Conservation (phyloP, 2,329 filamentous ascomycete species). For the Ceratocystis ficicola region DNA sequence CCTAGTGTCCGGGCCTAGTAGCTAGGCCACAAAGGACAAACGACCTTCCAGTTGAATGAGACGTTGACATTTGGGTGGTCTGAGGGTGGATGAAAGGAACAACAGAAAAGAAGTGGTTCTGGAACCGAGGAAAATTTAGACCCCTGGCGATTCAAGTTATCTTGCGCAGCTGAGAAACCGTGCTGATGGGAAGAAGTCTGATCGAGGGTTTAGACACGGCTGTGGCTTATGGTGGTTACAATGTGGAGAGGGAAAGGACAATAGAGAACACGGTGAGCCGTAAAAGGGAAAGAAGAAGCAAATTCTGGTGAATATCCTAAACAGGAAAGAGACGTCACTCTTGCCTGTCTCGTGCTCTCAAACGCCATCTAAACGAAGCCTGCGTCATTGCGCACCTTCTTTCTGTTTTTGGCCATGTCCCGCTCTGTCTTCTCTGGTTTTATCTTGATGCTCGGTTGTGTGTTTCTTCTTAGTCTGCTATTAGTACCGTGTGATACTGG, state of each 20-base stretch:
- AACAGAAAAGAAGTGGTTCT: constrained; percentile 6
- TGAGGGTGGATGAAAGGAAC: constrained; percentile 11
- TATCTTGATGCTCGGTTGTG: neutral
- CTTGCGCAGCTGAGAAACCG: neutral
- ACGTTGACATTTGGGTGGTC: neutral
- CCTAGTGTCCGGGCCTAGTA: neutral
- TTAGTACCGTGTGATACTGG: no score
- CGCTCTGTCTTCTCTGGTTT: neutral
- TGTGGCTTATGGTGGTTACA: neutral
- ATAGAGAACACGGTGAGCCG: neutral
- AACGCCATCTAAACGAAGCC: neutral
- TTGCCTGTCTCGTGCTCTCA: neutral
- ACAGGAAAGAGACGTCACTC: neutral
- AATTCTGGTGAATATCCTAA: neutral
- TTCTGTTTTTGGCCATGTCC: neutral
- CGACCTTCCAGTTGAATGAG: neutral
- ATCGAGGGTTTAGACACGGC: neutral
- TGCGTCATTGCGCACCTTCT: neutral
- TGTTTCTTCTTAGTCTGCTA: neutral
- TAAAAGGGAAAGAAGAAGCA: neutral
- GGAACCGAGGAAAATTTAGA: neutral
- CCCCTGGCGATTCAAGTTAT: neutral
- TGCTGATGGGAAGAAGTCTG: neutral
- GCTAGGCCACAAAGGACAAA: neutral
- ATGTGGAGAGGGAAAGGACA: neutral